These are phyloP conservation scores for Suillus paluster DNA, from an alignment of 768 basidiomycete genomes.

Conservation along the genomic window DNA sequence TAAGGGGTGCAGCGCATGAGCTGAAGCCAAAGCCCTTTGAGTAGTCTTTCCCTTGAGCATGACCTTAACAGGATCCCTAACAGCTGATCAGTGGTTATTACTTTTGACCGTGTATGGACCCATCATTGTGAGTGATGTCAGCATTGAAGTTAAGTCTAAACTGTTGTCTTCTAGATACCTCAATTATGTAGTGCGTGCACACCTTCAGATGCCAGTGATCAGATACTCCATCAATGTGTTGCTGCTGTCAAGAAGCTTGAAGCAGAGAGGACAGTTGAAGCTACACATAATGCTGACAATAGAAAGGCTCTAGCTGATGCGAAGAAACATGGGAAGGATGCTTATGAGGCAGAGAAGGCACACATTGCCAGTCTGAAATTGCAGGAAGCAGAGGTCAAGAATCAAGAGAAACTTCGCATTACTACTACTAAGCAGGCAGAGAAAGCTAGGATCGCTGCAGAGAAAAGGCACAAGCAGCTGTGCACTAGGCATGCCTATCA, in stretches of 20 bases:
- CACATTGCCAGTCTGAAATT: constrained; percentile 4
- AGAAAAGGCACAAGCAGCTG: constrained; percentile 9
- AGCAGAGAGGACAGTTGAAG: constrained; percentile 1
- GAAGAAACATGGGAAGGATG: constrained; percentile 7
- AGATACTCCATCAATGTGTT: background rate
- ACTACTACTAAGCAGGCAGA: constrained; percentile 2
- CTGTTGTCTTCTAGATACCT: too few species aligned
- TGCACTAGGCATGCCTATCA: background rate
- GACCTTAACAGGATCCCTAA: constrained; percentile 38
- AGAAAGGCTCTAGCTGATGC: constrained; percentile 1
- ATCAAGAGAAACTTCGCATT: constrained; percentile 2
- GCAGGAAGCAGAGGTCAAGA: background rate
- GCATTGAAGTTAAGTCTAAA: too few species aligned
- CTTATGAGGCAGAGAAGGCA: constrained; percentile 4
- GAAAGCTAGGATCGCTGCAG: background rate
- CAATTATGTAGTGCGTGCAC: too few species aligned
- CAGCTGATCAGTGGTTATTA: constrained; percentile 40
- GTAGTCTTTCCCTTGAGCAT: too few species aligned
- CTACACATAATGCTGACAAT: constrained; percentile 3
- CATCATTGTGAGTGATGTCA: too few species aligned
- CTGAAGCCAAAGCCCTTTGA: too few species aligned
- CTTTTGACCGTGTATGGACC: constrained; percentile 32
- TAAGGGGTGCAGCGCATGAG: too few species aligned
- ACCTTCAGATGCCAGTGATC: background rate
- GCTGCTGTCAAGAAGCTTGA: constrained; percentile 2